phyloP scores from a whole-genome alignment of 2,329 filamentous ascomycete genomes.

The Lithohypha guttulata region DNA sequence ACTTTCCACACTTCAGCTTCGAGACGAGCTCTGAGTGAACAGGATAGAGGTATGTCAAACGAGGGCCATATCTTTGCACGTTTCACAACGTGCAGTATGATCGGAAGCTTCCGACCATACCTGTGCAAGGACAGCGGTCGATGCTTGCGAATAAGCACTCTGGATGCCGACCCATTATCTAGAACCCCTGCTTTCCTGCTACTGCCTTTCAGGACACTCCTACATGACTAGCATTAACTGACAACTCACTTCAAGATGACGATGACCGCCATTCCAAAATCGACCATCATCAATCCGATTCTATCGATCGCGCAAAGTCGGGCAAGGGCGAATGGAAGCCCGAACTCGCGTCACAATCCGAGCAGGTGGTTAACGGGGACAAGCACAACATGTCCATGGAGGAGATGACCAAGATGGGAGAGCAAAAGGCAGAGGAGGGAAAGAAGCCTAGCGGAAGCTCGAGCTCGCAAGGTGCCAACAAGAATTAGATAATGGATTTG shows the following conservation, averaged over 20 bases:
- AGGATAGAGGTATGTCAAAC: conserved; percentile 6
- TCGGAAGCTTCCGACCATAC: too few relatives aligned
- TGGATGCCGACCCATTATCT: not conserved
- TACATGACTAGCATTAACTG: not conserved
- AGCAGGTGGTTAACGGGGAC: conserved; percentile 15
- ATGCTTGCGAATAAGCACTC: not conserved
- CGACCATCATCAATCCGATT: conserved; percentile 19
- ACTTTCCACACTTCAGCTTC: conserved; percentile 8
- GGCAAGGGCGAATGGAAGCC: conserved; percentile 22
- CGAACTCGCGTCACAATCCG: conserved; percentile 17
- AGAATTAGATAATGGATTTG: too few relatives aligned
- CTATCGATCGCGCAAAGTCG: conserved; percentile 16
- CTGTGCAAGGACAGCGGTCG: not conserved
- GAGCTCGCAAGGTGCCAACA: too few relatives aligned
- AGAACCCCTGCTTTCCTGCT: not conserved
- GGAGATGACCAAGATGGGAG: conserved; percentile 20
- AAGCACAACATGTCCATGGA: conserved; percentile 19
- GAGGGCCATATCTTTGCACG: not conserved
- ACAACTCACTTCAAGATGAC: conserved; percentile 11
- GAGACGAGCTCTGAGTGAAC: conserved; percentile 4
- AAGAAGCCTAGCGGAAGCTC: too few relatives aligned
- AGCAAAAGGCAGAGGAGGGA: conserved; percentile 13
- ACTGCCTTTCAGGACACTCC: not conserved
- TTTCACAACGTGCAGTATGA: too few relatives aligned
- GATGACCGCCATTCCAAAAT: conserved; percentile 15